Evolutionary conservation across 139 green algal species (phyloP).

Genomic region (Chlamydomonas eustigma): DNA sequence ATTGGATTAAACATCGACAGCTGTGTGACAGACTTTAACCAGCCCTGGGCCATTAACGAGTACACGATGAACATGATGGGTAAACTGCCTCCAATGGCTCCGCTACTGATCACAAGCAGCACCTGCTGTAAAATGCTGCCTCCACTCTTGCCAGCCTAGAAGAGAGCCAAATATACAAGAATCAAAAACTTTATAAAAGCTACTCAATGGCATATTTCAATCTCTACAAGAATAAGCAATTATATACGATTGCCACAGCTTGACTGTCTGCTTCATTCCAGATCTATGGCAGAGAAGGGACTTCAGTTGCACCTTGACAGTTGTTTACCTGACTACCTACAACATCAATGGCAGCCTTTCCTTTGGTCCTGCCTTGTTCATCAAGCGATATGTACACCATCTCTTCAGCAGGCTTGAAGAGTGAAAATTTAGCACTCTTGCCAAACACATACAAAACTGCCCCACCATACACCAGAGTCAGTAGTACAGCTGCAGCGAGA

Average conservation of each 20-base stretch:
- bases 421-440: conserved; percentile 81
- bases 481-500: conserved; percentile 27
- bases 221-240: too few relatives aligned
- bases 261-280: too few relatives aligned
- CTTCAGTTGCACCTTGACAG: too few relatives aligned
- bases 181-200: too few relatives aligned
- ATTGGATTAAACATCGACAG: not conserved
- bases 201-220: too few relatives aligned
- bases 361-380: conserved; percentile 74
- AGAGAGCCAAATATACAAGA: too few relatives aligned
- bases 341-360: conserved; percentile 94
- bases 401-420: conserved; percentile 95
- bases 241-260: too few relatives aligned
- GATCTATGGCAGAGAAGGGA: too few relatives aligned
- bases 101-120: conserved; percentile 61
- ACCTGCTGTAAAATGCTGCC: conserved; percentile 48
- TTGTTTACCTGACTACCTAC: conserved; percentile 35
- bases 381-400: conserved; percentile 80
- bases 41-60: conserved; percentile 63
- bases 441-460: conserved; percentile 76
- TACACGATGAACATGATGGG: conserved; percentile 69
- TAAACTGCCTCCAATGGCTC: conserved; percentile 62
- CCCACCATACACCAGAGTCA: conserved; percentile 58
- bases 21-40: conserved; percentile 30
- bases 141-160: conserved; percentile 29